phyloP scores from a whole-genome alignment of 139 green algal genomes.

The Nannochloris sp. region DNA sequence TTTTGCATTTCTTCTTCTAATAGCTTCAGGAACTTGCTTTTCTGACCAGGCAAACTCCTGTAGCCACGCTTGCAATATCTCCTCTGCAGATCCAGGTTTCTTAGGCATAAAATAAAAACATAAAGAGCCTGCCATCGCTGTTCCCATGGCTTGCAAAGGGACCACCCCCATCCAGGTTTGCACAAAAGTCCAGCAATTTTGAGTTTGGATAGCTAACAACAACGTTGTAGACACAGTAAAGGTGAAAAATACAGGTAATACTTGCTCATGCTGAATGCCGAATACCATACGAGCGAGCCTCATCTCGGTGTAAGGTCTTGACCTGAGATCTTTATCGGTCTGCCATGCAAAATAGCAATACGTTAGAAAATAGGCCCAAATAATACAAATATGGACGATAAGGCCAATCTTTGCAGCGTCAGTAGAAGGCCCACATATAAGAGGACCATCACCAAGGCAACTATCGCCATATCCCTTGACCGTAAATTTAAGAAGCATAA shows the following conservation, averaged over 20 bases:
- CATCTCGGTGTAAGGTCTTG: conserved; percentile 3
- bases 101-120: conserved; percentile 13
- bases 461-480: neutral
- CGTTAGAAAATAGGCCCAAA: neutral
- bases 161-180: conserved; percentile 3
- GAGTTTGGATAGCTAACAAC: neutral
- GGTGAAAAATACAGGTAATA: neutral
- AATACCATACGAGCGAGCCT: conserved; percentile 3
- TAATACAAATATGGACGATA: neutral
- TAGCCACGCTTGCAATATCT: conserved; percentile 15
- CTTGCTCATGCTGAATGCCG: neutral
- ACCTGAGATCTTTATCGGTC: neutral
- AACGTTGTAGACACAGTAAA: conserved; percentile 2
- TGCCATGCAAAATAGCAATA: neutral
- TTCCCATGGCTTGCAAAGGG: conserved; percentile 5
- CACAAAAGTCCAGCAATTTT: conserved; percentile 17
- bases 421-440: too few species aligned
- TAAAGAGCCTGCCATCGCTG: neutral
- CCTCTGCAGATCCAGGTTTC: neutral
- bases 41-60: conserved; percentile 46
- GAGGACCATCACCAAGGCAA: neutral
- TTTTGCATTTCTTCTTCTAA: neutral
- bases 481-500: neutral
- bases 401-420: neutral
- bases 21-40: neutral